phyloP scores from a whole-genome alignment of 2,329 filamentous ascomycete genomes.

The Alternaria atra region DNA sequence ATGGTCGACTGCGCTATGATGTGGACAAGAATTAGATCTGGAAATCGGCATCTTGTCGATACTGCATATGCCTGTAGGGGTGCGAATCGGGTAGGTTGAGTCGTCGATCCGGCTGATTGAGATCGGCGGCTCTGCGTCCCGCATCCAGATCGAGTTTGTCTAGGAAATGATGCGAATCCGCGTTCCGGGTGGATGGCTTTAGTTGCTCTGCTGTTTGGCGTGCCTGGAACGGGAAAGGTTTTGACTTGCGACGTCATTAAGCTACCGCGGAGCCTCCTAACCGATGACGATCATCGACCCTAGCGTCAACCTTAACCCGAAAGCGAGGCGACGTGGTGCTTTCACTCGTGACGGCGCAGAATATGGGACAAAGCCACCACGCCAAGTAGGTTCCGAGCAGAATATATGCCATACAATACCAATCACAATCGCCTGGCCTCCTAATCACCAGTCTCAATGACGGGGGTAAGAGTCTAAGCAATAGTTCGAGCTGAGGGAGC shows the following conservation, averaged over 20 bases:
- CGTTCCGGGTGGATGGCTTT: conserved; percentile 5
- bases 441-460: not conserved
- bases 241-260: not conserved
- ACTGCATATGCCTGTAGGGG: not conserved
- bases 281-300: conserved; percentile 3
- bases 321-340: not conserved
- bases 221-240: not conserved
- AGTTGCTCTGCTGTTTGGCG: not conserved
- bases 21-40: not conserved
- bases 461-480: not conserved
- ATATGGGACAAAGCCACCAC: not conserved
- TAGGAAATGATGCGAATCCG: not conserved
- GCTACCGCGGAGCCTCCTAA: not conserved
- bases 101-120: not conserved
- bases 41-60: not conserved
- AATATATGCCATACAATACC: not conserved
- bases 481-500: not conserved
- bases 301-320: not conserved
- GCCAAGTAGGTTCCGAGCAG: not conserved
- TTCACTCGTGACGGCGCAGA: not conserved
- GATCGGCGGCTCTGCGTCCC: not conserved
- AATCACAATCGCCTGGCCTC: not conserved
- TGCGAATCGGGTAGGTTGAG: not conserved
- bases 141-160: not conserved
- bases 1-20: not conserved